Percentiles rank a stretch among this genome's conserved stretches.
These are phyloP conservation scores for Shiraia sp. DNA, from an alignment of 2,329 filamentous ascomycete genomes.

Conservation along the genomic window DNA sequence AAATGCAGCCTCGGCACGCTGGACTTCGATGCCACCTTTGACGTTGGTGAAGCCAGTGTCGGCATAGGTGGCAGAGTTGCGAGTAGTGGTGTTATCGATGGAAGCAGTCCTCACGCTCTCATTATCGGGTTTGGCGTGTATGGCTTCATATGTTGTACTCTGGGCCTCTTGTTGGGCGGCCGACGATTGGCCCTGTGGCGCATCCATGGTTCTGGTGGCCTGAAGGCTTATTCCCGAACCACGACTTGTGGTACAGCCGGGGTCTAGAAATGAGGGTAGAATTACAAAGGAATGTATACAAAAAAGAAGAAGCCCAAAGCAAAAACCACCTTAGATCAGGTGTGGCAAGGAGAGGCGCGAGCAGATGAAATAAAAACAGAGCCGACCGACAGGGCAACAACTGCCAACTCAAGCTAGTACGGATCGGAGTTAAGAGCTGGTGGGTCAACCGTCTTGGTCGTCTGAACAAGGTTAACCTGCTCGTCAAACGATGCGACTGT, in stretches of 20 bases:
- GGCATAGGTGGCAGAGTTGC: constrained; percentile 24
- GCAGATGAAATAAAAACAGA: no score
- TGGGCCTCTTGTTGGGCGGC: constrained; percentile 26
- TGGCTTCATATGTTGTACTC: constrained; percentile 33
- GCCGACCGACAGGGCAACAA: no score
- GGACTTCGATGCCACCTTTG: constrained; percentile 59
- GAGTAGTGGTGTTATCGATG: constrained; percentile 21
- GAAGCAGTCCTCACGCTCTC: constrained; percentile 28
- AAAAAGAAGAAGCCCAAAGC: no score
- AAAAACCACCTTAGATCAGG: no score
- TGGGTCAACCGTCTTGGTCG: constrained; percentile 2
- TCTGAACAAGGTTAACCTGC: constrained; percentile 3
- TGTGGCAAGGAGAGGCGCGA: no score
- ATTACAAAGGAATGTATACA: no score
- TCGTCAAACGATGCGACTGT: neutral
- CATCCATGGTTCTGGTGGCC: constrained; percentile 24
- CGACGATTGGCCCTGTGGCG: constrained; percentile 22
- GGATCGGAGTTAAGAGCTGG: no score
- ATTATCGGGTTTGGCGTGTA: constrained; percentile 23
- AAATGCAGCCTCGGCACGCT: constrained; percentile 72
- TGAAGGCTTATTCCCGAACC: no score
- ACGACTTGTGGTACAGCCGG: no score
- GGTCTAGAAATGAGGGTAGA: no score
- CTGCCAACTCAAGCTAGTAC: no score
- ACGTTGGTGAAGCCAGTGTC: constrained; percentile 21